A percentile compares a stretch with the other conserved stretches of the same genome.
Evolutionary conservation across 345 rosid species (phyloP).

Genomic region (Pistacia atlantica): DNA sequence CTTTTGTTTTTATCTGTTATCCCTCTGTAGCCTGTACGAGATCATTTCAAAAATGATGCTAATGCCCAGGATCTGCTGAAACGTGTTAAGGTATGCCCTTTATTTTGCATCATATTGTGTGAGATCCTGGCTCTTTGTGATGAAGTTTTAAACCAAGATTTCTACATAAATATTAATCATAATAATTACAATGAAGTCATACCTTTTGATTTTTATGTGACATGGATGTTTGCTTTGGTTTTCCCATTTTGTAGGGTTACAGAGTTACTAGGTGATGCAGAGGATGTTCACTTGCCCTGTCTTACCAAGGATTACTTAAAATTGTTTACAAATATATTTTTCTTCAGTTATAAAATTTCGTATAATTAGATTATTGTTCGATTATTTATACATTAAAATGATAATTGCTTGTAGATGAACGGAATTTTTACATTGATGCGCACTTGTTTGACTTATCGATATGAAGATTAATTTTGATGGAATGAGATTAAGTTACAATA

Average conservation of each 20-base stretch:
- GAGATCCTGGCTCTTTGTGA: not conserved
- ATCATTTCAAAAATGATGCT: slow-evolving; percentile 61
- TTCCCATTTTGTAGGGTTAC: slow-evolving; percentile 46
- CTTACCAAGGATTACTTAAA: not conserved
- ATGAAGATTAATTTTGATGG: not conserved
- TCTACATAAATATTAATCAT: no score
- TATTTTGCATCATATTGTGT: slow-evolving; percentile 12
- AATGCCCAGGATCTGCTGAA: slow-evolving; percentile 70
- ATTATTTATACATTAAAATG: not conserved
- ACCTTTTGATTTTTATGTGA: not conserved
- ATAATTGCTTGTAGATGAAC: not conserved
- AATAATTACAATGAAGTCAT: no score
- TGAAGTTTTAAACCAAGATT: no score
- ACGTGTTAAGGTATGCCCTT: slow-evolving; percentile 63
- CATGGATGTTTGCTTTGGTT: not conserved
- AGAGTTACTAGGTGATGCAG: slow-evolving; percentile 50
- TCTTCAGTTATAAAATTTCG: not conserved
- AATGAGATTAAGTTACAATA: not conserved
- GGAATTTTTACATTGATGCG: not conserved
- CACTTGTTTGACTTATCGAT: not conserved
- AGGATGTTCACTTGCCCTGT: not conserved
- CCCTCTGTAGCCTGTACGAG: slow-evolving; percentile 72
- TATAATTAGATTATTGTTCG: not conserved
- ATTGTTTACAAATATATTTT: no score
- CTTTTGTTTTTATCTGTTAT: not conserved